phyloP scores from a whole-genome alignment of 495 filamentous ascomycete species.

The Penicillium egyptiacum region DNA sequence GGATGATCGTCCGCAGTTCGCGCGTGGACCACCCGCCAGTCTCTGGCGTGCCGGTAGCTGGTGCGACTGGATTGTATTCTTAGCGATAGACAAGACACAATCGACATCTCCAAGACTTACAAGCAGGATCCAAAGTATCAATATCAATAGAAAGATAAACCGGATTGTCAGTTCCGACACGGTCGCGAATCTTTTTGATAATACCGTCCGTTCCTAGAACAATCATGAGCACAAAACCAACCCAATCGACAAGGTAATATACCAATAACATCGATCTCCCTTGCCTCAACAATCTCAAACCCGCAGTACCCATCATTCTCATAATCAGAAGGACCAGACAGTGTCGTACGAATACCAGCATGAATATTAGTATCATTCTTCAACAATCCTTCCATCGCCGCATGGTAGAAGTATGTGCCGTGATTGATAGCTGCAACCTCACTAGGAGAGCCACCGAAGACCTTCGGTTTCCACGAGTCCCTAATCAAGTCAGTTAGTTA shows the following conservation, averaged over 20 bases:
- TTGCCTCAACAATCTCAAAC: slow-evolving; percentile 76
- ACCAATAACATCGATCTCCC: slow-evolving; percentile 78
- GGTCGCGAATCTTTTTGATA: slow-evolving; percentile 69
- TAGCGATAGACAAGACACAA: neutral
- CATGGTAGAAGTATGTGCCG: slow-evolving; percentile 78
- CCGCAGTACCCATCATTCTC: slow-evolving; percentile 82
- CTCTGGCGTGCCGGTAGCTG: slow-evolving; percentile 84
- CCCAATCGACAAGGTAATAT: neutral
- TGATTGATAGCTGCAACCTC: slow-evolving; percentile 74
- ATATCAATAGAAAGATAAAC: slow-evolving; percentile 89
- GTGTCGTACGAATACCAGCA: slow-evolving; percentile 77
- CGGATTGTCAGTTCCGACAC: slow-evolving; percentile 68
- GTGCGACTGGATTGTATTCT: slow-evolving; percentile 52
- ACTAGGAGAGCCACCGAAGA: slow-evolving; percentile 66
- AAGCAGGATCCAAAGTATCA: slow-evolving; percentile 83
- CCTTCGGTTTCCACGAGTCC: slow-evolving; percentile 67
- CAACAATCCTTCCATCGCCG: slow-evolving; percentile 68
- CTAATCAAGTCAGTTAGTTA: slow-evolving; percentile 23
- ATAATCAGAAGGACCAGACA: slow-evolving; percentile 70
- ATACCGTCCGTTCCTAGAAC: slow-evolving; percentile 56
- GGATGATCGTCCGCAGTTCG: slow-evolving; percentile 70
- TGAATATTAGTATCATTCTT: slow-evolving; percentile 83
- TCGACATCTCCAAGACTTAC: slow-evolving; percentile 37
- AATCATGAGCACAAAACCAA: neutral
- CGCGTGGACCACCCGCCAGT: slow-evolving; percentile 85